Evolutionary conservation across 768 basidiomycete species (phyloP), one percentile per base, ranked within the genome.

Genomic region (Infundibulicybe gibba): DNA sequence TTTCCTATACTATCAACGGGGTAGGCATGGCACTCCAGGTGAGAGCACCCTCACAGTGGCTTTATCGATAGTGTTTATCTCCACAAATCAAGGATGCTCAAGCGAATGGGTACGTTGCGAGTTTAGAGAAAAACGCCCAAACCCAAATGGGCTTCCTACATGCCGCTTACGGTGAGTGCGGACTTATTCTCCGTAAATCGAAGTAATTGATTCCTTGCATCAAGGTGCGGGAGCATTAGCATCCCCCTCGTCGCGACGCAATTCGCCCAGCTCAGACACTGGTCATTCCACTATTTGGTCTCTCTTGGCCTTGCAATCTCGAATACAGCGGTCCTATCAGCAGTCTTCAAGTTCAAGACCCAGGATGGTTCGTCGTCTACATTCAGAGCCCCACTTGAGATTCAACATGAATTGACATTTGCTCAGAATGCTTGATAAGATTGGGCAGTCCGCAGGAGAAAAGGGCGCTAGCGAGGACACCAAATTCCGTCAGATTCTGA

Each of bases 171-270:
- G 85, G 85, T 72, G 47, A 15, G 54, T 5, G n/a, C n/a, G n/a
- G n/a, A n/a, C 20, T 15, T 34, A 13, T 8, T 15, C 1, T 3
- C 9, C 10, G n/a, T n/a, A n/a, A n/a, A n/a, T 41, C 31, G 13
- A 5, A 10, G n/a, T n/a, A 15, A 15, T 11, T n/a, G 44, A 43
- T 16, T 47, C 41, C 40, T 11, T 30, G 40, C 41, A 32, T 41
- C 4, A 32, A 87, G 85, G 87, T 15, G 65, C 75, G 0, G 87
- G 87, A 1, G 86, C 86, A 2, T 66, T 88, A 8, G 69, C 69
- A 6, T 90, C n/a, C 92, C 93, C 2, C 73, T 94, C 14, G 80
- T 85, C 0, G 77, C 91, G 0, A 94, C 93, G 0, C 87, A 91
- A 48, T 94, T 94, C 53, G 72, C 87, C 0, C 78, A 80, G 47